Evolutionary conservation across 2,329 filamentous ascomycete genomes (phyloP).

Genomic region (Cercospora sp.): DNA sequence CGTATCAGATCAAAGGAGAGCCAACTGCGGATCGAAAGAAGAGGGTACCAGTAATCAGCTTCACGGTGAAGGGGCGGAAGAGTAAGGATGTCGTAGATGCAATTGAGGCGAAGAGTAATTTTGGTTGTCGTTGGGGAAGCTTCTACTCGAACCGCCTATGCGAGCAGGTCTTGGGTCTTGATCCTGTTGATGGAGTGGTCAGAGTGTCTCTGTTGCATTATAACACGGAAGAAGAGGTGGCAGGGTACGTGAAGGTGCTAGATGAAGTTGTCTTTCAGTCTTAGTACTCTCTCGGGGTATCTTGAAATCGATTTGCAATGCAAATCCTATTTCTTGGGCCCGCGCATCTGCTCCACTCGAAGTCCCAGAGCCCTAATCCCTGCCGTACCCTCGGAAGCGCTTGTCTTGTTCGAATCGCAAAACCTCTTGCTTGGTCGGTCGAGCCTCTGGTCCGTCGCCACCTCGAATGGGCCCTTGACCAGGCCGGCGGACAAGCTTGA

Average conservation of each 20-base stretch:
- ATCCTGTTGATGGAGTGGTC: conserved; percentile 63
- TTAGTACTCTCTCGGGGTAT: neutral
- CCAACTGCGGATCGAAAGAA: conserved; percentile 48
- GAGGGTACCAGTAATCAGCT: conserved; percentile 67
- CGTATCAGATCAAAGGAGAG: conserved; percentile 60
- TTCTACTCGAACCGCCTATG: conserved; percentile 68
- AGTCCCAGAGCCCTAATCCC: neutral
- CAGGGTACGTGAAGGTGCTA: conserved; percentile 53
- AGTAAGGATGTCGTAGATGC: conserved; percentile 61
- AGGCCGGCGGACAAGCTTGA: conserved; percentile 47
- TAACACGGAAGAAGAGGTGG: conserved; percentile 56
- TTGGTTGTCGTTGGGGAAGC: conserved; percentile 65
- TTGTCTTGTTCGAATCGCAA: conserved; percentile 31
- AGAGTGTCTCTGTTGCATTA: conserved; percentile 73
- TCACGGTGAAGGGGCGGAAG: conserved; percentile 58
- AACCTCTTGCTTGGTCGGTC: conserved; percentile 48
- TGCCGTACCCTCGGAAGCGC: conserved; percentile 20
- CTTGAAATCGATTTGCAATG: neutral
- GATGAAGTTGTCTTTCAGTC: conserved; percentile 46
- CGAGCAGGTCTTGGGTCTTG: conserved; percentile 56
- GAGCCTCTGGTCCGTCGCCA: conserved; percentile 41
- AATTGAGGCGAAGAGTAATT: conserved; percentile 59
- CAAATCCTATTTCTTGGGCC: neutral
- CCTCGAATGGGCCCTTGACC: conserved; percentile 52
- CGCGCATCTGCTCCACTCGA: neutral